Percentiles rank a stretch among this genome's conserved stretches.
phyloP scores from a whole-genome alignment of 345 rosid genomes.

The Cochlearia excelsa region DNA sequence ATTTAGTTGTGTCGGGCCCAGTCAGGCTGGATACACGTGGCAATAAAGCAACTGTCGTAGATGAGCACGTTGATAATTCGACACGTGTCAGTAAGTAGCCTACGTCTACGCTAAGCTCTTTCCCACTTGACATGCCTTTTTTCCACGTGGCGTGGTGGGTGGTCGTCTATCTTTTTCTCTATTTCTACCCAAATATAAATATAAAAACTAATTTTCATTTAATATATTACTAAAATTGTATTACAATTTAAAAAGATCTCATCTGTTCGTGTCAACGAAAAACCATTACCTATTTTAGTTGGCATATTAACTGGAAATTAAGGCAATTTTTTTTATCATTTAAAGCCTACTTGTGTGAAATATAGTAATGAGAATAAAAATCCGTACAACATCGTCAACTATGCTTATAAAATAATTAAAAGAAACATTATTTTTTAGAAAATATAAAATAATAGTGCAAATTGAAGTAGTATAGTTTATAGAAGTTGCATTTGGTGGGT shows the following conservation, averaged over 20 bases:
- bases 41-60: conserved; percentile 30
- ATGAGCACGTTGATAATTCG: conserved; percentile 29
- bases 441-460: conserved; percentile 29
- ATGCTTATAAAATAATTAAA: conserved; percentile 25
- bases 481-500: conserved; percentile 24
- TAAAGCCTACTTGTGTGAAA: conserved; percentile 26
- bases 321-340: not conserved
- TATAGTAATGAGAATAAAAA: not conserved
- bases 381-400: conserved; percentile 31
- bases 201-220: not conserved
- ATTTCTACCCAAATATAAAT: not conserved
- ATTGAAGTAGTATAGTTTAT: conserved; percentile 26
- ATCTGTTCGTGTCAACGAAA: conserved; percentile 11
- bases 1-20: conserved; percentile 25
- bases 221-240: not conserved
- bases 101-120: conserved; percentile 34
- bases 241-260: not conserved
- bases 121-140: conserved; percentile 31
- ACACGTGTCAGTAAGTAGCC: conserved; percentile 39
- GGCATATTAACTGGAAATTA: conserved; percentile 20
- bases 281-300: conserved; percentile 21
- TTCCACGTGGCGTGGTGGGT: conserved; percentile 38
- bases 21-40: conserved; percentile 41
- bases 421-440: conserved; percentile 13
- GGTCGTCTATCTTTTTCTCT: conserved; percentile 27